These are phyloP conservation scores for Syzygium grande DNA, from an alignment of 345 rosid species.

Conservation along the genomic window DNA sequence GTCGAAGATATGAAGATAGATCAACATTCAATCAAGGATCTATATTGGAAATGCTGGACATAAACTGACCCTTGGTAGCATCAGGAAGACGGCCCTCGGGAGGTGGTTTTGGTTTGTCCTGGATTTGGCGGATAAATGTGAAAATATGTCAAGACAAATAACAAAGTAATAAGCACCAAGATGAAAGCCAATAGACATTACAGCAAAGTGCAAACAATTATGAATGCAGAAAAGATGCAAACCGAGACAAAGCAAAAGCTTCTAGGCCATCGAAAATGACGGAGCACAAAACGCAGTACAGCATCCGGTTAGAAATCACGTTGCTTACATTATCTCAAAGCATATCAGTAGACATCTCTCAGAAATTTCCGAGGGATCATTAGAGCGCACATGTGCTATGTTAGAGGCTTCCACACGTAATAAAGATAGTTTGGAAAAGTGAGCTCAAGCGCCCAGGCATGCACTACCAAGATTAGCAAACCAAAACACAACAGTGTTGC, in stretches of 20 bases:
- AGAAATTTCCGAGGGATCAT: not conserved
- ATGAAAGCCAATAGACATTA: not conserved
- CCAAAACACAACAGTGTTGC: not conserved
- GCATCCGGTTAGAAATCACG: not conserved
- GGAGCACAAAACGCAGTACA: not conserved
- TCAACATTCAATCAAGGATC: not conserved
- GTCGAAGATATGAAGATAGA: not conserved
- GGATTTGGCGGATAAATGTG: not conserved
- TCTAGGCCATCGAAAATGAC: not conserved
- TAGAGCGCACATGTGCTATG: not conserved
- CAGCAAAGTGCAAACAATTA: not conserved
- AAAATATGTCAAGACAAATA: not conserved
- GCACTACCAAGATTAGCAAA: not conserved
- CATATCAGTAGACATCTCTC: not conserved
- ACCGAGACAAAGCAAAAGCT: not conserved
- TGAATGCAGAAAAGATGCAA: not conserved
- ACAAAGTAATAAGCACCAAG: not conserved
- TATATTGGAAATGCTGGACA: not conserved
- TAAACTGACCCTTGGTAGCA: constrained; percentile 65
- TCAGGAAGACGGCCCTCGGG: constrained; percentile 96
- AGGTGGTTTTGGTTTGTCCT: constrained; percentile 91
- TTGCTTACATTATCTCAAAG: not conserved
- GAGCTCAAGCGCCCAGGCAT: not conserved
- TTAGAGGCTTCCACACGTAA: not conserved
- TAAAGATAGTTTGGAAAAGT: not conserved